Conservation (phyloP, 306 rosid species). For the Spatholobus suberectus region DNA sequence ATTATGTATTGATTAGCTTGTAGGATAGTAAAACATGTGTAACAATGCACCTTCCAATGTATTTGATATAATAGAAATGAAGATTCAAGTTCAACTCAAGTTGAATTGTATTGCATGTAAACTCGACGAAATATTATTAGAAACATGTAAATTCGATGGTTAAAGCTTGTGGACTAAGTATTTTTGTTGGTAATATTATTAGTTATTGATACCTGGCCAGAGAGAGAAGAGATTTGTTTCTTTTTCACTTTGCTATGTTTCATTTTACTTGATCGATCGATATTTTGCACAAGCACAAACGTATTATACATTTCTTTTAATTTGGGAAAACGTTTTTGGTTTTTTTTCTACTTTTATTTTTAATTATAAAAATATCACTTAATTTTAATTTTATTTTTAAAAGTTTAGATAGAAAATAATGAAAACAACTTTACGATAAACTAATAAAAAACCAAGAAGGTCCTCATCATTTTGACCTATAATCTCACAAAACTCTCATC, state of each 20-base stretch:
- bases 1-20: background rate
- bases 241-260: background rate
- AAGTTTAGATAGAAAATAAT: too few species aligned
- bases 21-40: background rate
- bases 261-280: too few species aligned
- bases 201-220: background rate
- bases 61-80: background rate
- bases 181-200: conserved; percentile 3
- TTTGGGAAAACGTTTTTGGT: too few species aligned
- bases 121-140: too few species aligned
- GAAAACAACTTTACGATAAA: background rate
- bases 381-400: too few species aligned
- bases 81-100: conserved; percentile 52
- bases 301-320: too few species aligned
- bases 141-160: too few species aligned
- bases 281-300: too few species aligned
- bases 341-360: too few species aligned
- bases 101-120: conserved; percentile 50
- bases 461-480: background rate
- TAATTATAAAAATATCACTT: too few species aligned
- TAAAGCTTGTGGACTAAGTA: background rate
- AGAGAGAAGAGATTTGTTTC: background rate
- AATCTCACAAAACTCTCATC: background rate
- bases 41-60: background rate
- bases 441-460: background rate